Evolutionary conservation across 2,329 filamentous ascomycete species (phyloP).

Genomic region (Arthrocladium fulminans): DNA sequence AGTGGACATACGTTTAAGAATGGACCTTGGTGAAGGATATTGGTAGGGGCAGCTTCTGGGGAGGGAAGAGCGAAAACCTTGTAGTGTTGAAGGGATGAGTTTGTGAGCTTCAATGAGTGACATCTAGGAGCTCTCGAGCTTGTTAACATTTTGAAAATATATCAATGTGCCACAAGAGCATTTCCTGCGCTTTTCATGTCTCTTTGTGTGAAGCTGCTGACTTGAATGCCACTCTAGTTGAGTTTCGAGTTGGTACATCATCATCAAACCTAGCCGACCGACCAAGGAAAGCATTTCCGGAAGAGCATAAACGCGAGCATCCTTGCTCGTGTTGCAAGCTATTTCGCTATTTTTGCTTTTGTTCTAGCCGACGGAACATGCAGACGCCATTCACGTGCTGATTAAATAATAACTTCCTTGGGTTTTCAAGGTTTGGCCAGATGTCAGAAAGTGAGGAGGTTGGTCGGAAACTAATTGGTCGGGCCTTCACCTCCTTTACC

Average conservation of each 20-base stretch:
- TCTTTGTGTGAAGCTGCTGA: too few species aligned
- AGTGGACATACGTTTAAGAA: neutral
- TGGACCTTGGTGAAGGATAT: slow-evolving; percentile 18
- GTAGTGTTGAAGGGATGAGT: neutral
- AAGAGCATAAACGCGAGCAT: neutral
- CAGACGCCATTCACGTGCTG: neutral
- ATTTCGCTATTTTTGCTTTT: neutral
- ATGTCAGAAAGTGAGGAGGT: slow-evolving; percentile 7
- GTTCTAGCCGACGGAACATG: neutral
- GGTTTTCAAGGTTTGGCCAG: neutral
- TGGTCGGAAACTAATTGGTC: slow-evolving; percentile 2
- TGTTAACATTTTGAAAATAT: slow-evolving; percentile 7
- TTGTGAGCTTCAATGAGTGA: slow-evolving; percentile 1
- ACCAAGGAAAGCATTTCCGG: too few species aligned
- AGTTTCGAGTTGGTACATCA: neutral
- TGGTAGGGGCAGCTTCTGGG: slow-evolving; percentile 24
- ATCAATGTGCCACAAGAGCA: slow-evolving; percentile 19
- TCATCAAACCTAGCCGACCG: too few species aligned
- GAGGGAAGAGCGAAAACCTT: slow-evolving; percentile 10
- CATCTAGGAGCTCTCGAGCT: neutral
- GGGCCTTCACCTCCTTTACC: neutral
- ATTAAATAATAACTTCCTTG: neutral
- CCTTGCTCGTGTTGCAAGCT: neutral
- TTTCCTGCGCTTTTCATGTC: too few species aligned
- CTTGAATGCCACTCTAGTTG: neutral